phyloP scores from a whole-genome alignment of 768 basidiomycete genomes.

The Termitomyces sp. region DNA sequence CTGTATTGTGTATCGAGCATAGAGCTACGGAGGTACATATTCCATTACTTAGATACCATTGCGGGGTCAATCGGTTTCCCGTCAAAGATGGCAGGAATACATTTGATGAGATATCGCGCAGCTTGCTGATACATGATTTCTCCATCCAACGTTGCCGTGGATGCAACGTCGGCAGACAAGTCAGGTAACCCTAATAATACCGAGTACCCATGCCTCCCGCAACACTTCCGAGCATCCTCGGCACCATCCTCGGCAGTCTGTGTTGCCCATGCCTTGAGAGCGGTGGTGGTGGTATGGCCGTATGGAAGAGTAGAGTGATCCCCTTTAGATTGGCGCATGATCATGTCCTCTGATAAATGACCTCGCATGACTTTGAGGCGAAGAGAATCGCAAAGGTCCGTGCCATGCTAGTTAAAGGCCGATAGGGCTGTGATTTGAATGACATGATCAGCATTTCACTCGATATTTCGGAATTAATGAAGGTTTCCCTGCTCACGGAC shows the following conservation, averaged over 20 bases:
- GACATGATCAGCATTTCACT: conserved; percentile 15
- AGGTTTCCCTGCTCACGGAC: conserved; percentile 24
- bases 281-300: conserved; percentile 16
- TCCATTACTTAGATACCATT: no score
- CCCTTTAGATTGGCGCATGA: conserved; percentile 3
- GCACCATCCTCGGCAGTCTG: conserved; percentile 20
- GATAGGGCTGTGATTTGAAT: conserved; percentile 21
- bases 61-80: neutral
- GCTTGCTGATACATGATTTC: conserved; percentile 27
- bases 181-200: conserved; percentile 19
- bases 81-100: conserved; percentile 1
- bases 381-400: conserved; percentile 19
- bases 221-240: conserved; percentile 23
- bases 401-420: conserved; percentile 16
- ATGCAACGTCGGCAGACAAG: conserved; percentile 14
- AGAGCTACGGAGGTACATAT: conserved; percentile 4
- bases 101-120: conserved; percentile 22
- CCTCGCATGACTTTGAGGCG: conserved; percentile 11
- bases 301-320: conserved; percentile 12
- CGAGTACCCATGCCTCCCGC: conserved; percentile 23
- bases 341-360: conserved; percentile 12
- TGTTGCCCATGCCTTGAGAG: conserved; percentile 22
- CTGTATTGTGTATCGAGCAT: neutral
- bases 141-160: conserved; percentile 21
- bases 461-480: conserved; percentile 4